phyloP scores from a whole-genome alignment of 768 basidiomycete species.

The Mycena indigotica region DNA sequence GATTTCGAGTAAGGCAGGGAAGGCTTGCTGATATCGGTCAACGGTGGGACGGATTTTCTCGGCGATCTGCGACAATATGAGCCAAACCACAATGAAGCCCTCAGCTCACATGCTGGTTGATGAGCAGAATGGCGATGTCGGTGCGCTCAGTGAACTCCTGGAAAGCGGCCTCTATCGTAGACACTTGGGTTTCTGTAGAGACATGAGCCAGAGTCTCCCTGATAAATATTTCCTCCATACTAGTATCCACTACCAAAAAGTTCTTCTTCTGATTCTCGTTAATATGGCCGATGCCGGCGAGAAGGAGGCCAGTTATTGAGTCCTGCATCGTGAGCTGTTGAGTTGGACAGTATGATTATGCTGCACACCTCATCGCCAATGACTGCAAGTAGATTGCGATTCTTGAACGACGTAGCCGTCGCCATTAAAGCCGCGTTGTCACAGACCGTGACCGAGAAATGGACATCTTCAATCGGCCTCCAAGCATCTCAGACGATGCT shows the following conservation, averaged over 20 bases:
- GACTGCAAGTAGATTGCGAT: constrained; percentile 88
- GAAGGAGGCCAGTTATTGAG: constrained; percentile 91
- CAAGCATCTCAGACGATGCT: constrained; percentile 84
- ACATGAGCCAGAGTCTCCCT: neutral
- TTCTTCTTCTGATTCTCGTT: constrained; percentile 94
- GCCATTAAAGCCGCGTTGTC: constrained; percentile 40
- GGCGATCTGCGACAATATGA: constrained; percentile 66
- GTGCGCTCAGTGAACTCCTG: constrained; percentile 92
- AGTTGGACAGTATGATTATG: constrained; percentile 6
- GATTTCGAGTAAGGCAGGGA: constrained; percentile 96
- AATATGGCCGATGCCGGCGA: constrained; percentile 94
- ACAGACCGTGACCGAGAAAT: constrained; percentile 29
- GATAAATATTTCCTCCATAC: constrained; percentile 52
- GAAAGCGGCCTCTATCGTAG: constrained; percentile 89
- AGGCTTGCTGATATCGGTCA: constrained; percentile 93
- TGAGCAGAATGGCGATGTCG: constrained; percentile 94
- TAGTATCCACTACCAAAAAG: constrained; percentile 92
- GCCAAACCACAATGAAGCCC: constrained; percentile 2
- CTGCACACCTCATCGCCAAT: constrained; percentile 90
- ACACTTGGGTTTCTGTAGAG: constrained; percentile 80
- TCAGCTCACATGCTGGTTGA: constrained; percentile 91
- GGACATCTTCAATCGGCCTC: constrained; percentile 75
- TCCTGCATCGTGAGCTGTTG: constrained; percentile 70
- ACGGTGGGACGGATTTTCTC: constrained; percentile 96
- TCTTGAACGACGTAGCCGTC: constrained; percentile 61